phyloP scores from a whole-genome alignment of 257 asterid genomes.

The Solanum chilense region DNA sequence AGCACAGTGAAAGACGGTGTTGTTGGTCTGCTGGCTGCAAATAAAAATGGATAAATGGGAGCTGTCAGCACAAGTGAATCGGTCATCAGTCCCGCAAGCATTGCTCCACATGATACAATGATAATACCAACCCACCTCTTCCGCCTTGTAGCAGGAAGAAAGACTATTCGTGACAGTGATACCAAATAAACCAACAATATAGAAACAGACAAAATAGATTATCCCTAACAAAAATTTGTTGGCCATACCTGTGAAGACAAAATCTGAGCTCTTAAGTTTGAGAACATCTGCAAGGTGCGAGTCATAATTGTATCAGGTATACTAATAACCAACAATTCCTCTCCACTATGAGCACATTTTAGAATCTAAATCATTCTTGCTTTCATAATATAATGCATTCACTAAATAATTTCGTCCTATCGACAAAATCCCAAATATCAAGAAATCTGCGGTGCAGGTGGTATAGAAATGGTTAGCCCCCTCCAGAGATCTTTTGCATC shows the following conservation, averaged over 20 bases:
- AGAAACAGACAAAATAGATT: neutral
- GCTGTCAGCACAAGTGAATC: neutral
- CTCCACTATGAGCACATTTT: neutral
- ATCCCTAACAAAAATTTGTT: neutral
- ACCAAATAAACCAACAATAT: neutral
- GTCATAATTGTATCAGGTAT: neutral
- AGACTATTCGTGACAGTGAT: neutral
- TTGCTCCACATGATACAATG: neutral
- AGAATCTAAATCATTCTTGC: neutral
- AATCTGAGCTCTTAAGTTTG: slow-evolving; percentile 79
- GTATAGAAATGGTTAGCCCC: neutral
- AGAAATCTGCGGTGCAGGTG: neutral
- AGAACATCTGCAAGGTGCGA: slow-evolving; percentile 59
- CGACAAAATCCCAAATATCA: neutral
- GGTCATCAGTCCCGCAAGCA: neutral
- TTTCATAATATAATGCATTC: neutral
- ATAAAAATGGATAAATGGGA: neutral
- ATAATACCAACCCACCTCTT: neutral
- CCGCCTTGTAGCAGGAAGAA: neutral
- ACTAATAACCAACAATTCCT: neutral
- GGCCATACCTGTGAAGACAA: slow-evolving; percentile 72
- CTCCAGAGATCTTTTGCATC: neutral
- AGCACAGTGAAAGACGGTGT: slow-evolving; percentile 71
- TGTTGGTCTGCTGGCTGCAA: slow-evolving; percentile 85
- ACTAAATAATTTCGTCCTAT: neutral